Conservation (phyloP, 108 stramenopile genomes). For the Discostella stelligeroides region DNA sequence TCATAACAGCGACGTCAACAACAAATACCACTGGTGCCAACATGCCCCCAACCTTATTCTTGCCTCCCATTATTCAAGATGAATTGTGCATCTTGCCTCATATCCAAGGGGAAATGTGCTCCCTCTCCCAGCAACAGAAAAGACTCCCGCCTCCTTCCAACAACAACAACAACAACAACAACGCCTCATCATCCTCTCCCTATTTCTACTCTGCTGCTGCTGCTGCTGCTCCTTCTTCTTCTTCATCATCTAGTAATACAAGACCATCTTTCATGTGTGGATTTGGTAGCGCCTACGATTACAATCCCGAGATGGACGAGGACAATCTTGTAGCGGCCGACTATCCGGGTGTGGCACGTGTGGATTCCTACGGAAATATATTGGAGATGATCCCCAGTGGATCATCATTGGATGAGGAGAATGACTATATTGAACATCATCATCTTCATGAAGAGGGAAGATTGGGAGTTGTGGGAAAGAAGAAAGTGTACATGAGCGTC, state of each 20-base stretch:
- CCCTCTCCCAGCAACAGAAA: too few relatives aligned
- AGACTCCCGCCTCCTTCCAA: too few relatives aligned
- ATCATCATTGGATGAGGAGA: constrained; percentile 21
- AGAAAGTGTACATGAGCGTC: constrained; percentile 23
- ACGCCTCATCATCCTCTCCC: too few relatives aligned
- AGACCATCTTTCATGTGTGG: constrained; percentile 35
- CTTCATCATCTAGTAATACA: too few relatives aligned
- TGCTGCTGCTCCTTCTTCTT: too few relatives aligned
- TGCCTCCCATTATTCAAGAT: too few relatives aligned
- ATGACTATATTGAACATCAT: constrained; percentile 4
- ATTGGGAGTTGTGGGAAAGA: neutral
- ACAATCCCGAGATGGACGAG: constrained; percentile 14
- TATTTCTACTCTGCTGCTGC: neutral
- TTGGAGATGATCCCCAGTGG: constrained; percentile 22
- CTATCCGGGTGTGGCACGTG: constrained; percentile 20
- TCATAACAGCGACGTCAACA: too few relatives aligned
- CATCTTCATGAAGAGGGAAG: neutral
- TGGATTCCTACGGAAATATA: constrained; percentile 37
- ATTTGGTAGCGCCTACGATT: constrained; percentile 12
- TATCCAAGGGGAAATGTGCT: too few relatives aligned
- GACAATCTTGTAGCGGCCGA: constrained; percentile 11
- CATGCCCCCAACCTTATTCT: too few relatives aligned
- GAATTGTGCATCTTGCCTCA: too few relatives aligned
- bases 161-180: too few relatives aligned
- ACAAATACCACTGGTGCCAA: too few relatives aligned